Base-by-base conservation (phyloP, 2,329 filamentous ascomycete genomes). In the Arachnomyces sp. region DNA sequence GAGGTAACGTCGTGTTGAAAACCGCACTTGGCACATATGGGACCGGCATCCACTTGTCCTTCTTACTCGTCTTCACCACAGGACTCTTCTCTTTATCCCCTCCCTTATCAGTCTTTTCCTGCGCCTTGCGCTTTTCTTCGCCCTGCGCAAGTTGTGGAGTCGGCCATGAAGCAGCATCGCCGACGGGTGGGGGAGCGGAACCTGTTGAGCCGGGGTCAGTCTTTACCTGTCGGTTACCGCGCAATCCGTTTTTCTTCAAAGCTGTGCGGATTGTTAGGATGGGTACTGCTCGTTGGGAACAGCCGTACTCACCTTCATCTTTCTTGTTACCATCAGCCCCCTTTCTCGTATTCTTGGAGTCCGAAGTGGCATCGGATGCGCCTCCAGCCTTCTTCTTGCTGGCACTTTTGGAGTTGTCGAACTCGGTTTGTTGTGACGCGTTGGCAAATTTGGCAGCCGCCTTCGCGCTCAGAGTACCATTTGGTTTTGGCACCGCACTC, bases 21-120 rank as follows among this genome's bases (percentile, higher is more conserved):
- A 81, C 81, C 36, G 92, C 87, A 11, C 79, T 82, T 7, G 88
- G 90, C 9, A 85, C 86, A 55, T 89, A 90, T 28, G 82, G 78
- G 42, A 95, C 77, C 1, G 80, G 75, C 43, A 85, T 80, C 90
- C 92, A 96, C 55, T 88, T 85, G 53, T 84, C 79, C 69, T 93
- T 93, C 42, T 75, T 71, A 45, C 76, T 70, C 11, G 68, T 61
- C 50, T 73, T 81, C 61, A 68, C 76, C 52, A 50, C 60, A 52
- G 56, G 71, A 52, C 40, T 78, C 48, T 84, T 81, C 35, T 81
- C 77, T 46, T 85, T 81, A 34, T 78, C 72, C 9, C 73, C 71
- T 15, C 77, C 68, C 25, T 69, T 63, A 39, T 64, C 66, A 5
- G 69, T 66, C 61, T 86, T 86, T 40, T 81, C 73, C 39, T 77